Conservation (phyloP, 345 rosid genomes). For the Eucalyptus sp. region DNA sequence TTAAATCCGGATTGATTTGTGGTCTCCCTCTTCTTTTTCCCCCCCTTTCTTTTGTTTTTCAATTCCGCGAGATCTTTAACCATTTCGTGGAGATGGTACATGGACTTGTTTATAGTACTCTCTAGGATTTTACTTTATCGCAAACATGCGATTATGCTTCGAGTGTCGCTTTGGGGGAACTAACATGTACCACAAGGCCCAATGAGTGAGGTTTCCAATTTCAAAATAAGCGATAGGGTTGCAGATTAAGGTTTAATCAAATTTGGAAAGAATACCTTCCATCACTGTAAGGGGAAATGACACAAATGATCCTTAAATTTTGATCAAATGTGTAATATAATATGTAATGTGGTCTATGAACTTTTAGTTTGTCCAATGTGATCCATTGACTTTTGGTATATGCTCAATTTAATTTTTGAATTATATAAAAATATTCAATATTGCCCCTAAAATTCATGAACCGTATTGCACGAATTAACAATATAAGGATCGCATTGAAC, state of each 20-base stretch:
- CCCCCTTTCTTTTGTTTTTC: neutral
- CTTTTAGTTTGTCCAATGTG: too few species aligned
- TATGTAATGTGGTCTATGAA: fast-evolving
- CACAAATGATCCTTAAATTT: too few species aligned
- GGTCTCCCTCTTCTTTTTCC: neutral
- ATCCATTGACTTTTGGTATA: neutral
- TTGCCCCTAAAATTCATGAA: too few species aligned
- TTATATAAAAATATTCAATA: too few species aligned
- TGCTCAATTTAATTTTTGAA: too few species aligned
- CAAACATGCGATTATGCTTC: neutral
- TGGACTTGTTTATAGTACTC: neutral
- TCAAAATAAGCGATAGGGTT: neutral
- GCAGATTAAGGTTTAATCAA: neutral
- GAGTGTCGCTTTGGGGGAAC: neutral
- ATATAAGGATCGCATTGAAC: fast-evolving
- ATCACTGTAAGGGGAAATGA: too few species aligned
- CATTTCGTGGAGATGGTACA: neutral
- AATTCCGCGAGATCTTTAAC: neutral
- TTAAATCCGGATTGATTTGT: neutral
- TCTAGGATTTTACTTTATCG: neutral
- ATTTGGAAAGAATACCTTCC: neutral
- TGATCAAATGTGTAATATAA: too few species aligned
- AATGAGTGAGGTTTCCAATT: neutral
- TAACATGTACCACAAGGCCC: neutral
- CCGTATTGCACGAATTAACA: too few species aligned